Base-by-base conservation (phyloP, 495 filamentous ascomycete genomes). In the Penicillium crystallinum region DNA sequence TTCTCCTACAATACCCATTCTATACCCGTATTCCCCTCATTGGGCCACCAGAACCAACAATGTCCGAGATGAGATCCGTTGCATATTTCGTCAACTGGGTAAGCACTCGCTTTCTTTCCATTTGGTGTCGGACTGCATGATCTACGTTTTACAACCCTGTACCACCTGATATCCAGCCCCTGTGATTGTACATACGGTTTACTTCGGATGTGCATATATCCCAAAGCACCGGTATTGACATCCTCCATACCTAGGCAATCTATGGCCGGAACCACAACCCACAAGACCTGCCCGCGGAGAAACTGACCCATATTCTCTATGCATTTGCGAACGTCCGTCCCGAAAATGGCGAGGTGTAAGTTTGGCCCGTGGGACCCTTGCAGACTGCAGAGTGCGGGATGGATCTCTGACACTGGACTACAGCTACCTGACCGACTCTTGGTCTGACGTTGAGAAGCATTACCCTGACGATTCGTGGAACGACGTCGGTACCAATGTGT, bases 221-320 rank as follows among this genome's bases (percentile, higher is more conserved):
- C n/a, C 0, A 46, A 19, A 33, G 15, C 23, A 27, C 19, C 34
- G 19, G 14, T 38, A 29, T 30, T 52, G 30, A 52, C 23, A 37
- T n/a, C 37, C 46, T 1, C 14, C 27, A n/a, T 74, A n/a, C n/a
- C n/a, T n/a, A 90, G 90, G 88, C 84, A 30, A 95, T 95, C 56
- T 95, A 95, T 61, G 88, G 79, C 37, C 78, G 91, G 57, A 83
- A 91, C 55, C 86, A 95, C 68, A 81, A 86, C 33, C 90, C 91
- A 0, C 89, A 95, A 56, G 87, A 96, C 64, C 74, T 98, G 14
- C 92, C 91, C 2, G 88, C 83, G 6, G 81, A 89, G 37, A 89
- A 95, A 46, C 75, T 98, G 27, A 98, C 92, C 0, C 93, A 98
- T 71, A 74, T 97, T 4, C 81, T 97, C 14, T 98, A 96, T 59